Conservation (phyloP, 805 yeast species). For the Candida vaughaniae region DNA sequence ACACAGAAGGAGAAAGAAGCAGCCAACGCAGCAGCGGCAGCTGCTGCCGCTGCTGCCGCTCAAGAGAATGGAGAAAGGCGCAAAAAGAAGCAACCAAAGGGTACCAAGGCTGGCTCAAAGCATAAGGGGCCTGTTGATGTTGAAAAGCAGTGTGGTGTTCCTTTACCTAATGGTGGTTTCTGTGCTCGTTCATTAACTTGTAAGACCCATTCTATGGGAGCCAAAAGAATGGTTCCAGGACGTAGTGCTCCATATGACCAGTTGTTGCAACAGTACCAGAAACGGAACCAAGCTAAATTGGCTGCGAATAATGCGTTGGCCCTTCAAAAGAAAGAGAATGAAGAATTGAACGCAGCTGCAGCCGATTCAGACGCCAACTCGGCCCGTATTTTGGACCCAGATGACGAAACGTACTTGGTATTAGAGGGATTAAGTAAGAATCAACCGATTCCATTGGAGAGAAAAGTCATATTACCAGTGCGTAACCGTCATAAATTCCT, state of each 20-base stretch:
- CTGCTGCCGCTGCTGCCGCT: constrained; percentile 36
- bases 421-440: constrained; percentile 83
- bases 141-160: constrained; percentile 94
- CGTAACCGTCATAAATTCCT: constrained; percentile 70
- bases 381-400: constrained; percentile 66
- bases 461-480: constrained; percentile 68
- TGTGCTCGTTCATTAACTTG: constrained; percentile 96
- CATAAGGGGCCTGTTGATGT: constrained; percentile 85
- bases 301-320: constrained; percentile 82
- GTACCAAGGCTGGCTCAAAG: constrained; percentile 47
- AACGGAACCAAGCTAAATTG: constrained; percentile 85
- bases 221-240: constrained; percentile 92
- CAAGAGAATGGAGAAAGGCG: constrained; percentile 8
- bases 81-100: constrained; percentile 32
- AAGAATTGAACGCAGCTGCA: constrained; percentile 33
- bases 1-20: constrained; percentile 46
- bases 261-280: constrained; percentile 83
- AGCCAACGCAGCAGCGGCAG: constrained; percentile 47
- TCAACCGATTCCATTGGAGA: constrained; percentile 79
- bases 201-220: constrained; percentile 98
- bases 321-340: constrained; percentile 70
- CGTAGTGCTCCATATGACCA: constrained; percentile 91
- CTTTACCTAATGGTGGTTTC: constrained; percentile 87
- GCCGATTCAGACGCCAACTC: constrained; percentile 16
- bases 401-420: constrained; percentile 90